Evolutionary conservation across 208 protist genomes (phyloP).

Genomic region (Leishmania amazonensis): DNA sequence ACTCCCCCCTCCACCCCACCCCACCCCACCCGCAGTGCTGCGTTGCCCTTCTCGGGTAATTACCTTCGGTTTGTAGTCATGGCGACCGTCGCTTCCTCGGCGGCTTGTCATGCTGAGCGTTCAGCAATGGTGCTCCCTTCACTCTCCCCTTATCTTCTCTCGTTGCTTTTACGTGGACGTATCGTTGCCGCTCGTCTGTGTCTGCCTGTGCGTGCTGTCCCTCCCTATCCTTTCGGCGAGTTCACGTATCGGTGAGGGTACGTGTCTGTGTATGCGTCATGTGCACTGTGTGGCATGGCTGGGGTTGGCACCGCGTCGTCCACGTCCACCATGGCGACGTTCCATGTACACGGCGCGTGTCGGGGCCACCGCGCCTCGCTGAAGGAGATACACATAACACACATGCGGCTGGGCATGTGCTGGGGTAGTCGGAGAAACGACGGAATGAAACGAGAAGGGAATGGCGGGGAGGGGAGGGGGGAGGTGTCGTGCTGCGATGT

Average conservation of each 20-base stretch:
- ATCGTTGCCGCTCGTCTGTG: neutral
- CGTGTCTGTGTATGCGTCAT: neutral
- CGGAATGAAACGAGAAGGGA: neutral
- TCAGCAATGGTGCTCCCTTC: neutral
- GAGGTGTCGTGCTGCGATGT: neutral
- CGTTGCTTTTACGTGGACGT: neutral
- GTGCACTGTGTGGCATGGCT: neutral
- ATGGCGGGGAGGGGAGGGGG: neutral
- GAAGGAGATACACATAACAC: neutral
- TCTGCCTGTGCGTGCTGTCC: neutral
- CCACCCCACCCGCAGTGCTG: neutral
- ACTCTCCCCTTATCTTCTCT: neutral
- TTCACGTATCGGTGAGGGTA: neutral
- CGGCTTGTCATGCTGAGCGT: neutral
- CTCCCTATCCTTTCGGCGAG: neutral
- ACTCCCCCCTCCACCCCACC: too few relatives aligned
- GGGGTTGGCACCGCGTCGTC: neutral
- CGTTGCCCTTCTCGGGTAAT: neutral
- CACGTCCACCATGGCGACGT: neutral
- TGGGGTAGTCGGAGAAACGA: neutral
- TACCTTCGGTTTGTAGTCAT: neutral
- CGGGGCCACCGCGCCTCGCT: neutral
- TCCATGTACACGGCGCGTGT: neutral
- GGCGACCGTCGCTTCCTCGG: neutral
- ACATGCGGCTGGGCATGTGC: neutral